Evolutionary conservation across 78 protist species (phyloP), one percentile per base, ranked within the genome.

Genomic region (Dictyostelium firmibasis): DNA sequence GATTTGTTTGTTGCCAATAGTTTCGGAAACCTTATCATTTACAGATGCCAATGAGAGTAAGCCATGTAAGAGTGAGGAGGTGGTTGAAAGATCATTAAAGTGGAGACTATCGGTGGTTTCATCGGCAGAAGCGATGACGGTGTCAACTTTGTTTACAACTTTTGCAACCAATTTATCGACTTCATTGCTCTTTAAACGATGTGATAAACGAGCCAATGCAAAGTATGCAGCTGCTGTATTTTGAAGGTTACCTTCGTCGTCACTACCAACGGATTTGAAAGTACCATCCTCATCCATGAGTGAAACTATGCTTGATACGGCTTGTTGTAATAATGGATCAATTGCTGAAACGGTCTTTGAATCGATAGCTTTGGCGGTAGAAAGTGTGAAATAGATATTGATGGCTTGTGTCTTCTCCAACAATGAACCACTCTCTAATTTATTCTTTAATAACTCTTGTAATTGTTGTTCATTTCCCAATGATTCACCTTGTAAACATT

Each of bases 221-320:
- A 86, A 74, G 77, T 86, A 77, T n/a, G 92, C 92, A 47, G 41
- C 33, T 38, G 62, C 92, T 0, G 81, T 86, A 27, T 86, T 76
- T 23, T 18, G 41, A 35, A 83, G 44, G 43, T 38, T 57, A 60
- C 70, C 85, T 60, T 86, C 50, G 11, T 74, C 83, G 25, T 43
- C 83, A n/a, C 62, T 10, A 1, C 16, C 0, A 3, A 16, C 25
- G 10, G 36, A 76, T 27, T 77, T 86, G 31, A 86, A 86, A 1
- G 81, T 74, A 53, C 92, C 92, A 35, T 86, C 92, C 16, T 18
- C 67, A 27, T 76, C 92, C 76, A 76, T 77, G 29, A 86, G 35
- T 27, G 92, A 74, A 81, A 86, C 78, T 18, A 86, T n/a, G n/a
- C n/a, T 13, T n/a, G 62, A 18, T 0, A 0, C 14, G 60, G 44